Evolutionary conservation across 2,329 filamentous ascomycete species (phyloP).

Genomic region (Escovopsis sp.): DNA sequence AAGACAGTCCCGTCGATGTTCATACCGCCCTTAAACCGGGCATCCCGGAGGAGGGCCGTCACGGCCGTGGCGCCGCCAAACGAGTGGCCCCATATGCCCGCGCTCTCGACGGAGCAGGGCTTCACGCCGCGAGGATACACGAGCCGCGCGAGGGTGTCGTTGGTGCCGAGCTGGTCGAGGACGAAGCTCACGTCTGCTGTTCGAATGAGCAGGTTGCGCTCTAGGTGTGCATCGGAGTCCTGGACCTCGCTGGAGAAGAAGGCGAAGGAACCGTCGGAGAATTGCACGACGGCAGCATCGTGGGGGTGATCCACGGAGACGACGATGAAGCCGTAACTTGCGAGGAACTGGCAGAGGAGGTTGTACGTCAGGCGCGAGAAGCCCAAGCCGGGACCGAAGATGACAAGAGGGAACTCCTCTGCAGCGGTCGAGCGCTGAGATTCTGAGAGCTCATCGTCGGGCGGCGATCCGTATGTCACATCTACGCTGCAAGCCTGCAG

Average conservation of each 20-base stretch:
- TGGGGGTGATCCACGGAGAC: conserved; percentile 1
- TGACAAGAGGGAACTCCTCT: conserved; percentile 1
- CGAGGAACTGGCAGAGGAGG: conserved; percentile 2
- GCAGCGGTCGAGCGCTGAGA: too few species aligned
- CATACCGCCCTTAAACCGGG: conserved; percentile 4
- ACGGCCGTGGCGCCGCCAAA: conserved; percentile 4
- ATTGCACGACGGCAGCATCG: conserved; percentile 1
- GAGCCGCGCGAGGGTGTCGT: conserved; percentile 2
- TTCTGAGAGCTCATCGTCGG: neutral
- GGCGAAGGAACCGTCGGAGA: neutral
- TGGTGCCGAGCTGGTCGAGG: conserved; percentile 1
- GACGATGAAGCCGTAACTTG: conserved; percentile 3
- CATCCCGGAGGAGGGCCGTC: neutral
- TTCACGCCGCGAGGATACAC: neutral
- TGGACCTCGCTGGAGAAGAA: neutral
- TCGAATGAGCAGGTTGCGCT: neutral
- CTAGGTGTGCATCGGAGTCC: neutral
- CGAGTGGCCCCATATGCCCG: conserved; percentile 4
- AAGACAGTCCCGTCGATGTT: conserved; percentile 2
- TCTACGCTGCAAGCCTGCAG: conserved; percentile 1
- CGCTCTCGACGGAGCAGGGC: neutral
- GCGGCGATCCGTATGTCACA: conserved; percentile 1
- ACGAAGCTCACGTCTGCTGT: conserved; percentile 1
- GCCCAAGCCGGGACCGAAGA: neutral
- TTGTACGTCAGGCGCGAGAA: conserved; percentile 3